Evolutionary conservation across 192 early-diverging fungal genomes (phyloP).

Genomic region (Gigaspora rosea): DNA sequence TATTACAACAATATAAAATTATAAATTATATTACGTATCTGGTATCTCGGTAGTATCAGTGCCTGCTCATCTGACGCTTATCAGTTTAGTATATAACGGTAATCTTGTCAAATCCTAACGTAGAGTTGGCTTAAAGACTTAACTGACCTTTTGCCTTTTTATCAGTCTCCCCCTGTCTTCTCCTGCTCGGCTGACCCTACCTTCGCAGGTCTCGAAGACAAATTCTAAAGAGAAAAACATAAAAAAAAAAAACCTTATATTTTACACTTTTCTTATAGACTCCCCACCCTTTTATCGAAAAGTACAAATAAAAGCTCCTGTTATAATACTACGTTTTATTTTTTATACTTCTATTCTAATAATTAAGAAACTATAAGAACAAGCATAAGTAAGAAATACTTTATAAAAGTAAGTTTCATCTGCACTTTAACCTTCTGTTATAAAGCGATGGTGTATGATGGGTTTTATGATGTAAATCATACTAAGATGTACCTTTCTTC

Average conservation of each 20-base stretch:
- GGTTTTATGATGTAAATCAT: neutral
- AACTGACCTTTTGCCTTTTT: slow-evolving; percentile 1
- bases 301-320: neutral
- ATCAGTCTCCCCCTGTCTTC: neutral
- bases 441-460: neutral
- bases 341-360: neutral
- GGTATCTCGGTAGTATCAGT: neutral
- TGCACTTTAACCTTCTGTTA: neutral
- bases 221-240: neutral
- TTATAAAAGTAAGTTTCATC: slow-evolving; percentile 6
- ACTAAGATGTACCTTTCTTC: neutral
- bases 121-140: neutral
- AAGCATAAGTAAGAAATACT: neutral
- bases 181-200: neutral
- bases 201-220: slow-evolving; percentile 24
- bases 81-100: neutral
- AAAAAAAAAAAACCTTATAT: slow-evolving; percentile 1
- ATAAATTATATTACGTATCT: no score
- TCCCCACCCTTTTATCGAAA: neutral
- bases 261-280: neutral
- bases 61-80: neutral
- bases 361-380: slow-evolving; percentile 8
- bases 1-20: no score
- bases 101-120: neutral
- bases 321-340: neutral